Base-by-base conservation (phyloP, 2,329 filamentous ascomycete genomes). In the Ceratocystis huliohia region DNA sequence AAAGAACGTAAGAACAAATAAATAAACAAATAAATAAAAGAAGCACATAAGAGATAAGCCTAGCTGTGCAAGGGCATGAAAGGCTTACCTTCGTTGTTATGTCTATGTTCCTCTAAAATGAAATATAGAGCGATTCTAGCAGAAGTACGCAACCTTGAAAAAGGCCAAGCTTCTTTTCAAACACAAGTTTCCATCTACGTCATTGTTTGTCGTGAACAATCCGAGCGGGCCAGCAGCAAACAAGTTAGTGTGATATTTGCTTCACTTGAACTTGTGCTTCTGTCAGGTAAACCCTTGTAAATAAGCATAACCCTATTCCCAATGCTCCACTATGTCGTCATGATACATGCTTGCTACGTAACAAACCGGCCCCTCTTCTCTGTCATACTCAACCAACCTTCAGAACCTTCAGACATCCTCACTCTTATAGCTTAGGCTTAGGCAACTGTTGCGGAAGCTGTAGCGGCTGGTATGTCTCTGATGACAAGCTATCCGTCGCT, bases 381-480 rank as follows among this genome's bases (percentile, higher is more conserved):
- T 2, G 13, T 13, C 30, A 3, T 41, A 13, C 37, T 41, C 8
- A 13, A 41, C 37, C 3, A 41, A 15, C 1, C 63, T 22, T 28
- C 25, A 28, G 44, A 41, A 15, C 1, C 63, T 22, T 28, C 25
- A 28, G 44, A 63, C 46, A 65, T 30, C n/a, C 25, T 28, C 50
- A 1, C n/a, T 37, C 57, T 45, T n/a, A 56, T 48, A 84, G 69
- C 76, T 84, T 84, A 28, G 79, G 75, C 75, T 78, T 79, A 28
- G 78, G 74, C 56, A 10, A n/a, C 69, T 82, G 82, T 33, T 76
- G 73, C 50, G 83, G 83, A 65, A 78, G 78, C 28, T 75, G 76
- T 64, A 85, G 72, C 33, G 80, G 77, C 68, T 85, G 82, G 69
- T 85, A 85, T 0, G 80, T 78, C n/a, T 74, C 74, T 22, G 72